Evolutionary conservation across 345 rosid species (phyloP), one percentile per base, ranked within the genome.

Genomic region (Trapa incisa): DNA sequence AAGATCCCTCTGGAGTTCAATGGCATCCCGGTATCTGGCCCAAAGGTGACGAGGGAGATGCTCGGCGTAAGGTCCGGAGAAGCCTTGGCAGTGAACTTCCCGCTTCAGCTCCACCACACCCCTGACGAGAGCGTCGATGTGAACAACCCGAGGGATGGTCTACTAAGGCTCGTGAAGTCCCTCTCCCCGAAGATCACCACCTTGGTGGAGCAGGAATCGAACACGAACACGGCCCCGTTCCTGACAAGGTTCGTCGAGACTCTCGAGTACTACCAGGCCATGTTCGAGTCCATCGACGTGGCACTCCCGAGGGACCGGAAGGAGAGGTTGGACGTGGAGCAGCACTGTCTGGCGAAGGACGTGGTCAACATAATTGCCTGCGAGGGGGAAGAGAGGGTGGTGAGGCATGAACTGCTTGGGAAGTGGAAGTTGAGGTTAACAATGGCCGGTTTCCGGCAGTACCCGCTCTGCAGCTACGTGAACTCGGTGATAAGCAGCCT

Each of bases 401-500:
- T 84, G 75, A 84, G 90, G 2, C 89, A 87, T 15, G 93, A 87
- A 58, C 84, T 83, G 61, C 72, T 85, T 0, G 86, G 94, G 33
- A 87, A 87, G 80, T 87, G 94, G 94, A 84, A 80, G 79, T 82
- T 84, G 58, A 76, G 94, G 84, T 72, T 87, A 37, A 80, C 79
- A 3, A 87, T 87, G 94, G 94, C 94, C 8, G 87, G 94, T 22
- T 87, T 85, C 65, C 67, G 42, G 68, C 90, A 78, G 50, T 80
- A 61, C 74, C 87, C 87, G 0, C 72, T 87, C 74, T 84, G 86
- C 65, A 48, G 79, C 2, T 82, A 85, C 13, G 81, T 87, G 9
- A 84, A 79, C 71, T 79, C 80, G 0, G 90, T 87, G 45, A 85
- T 87, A 29, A 67, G 76, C 74, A 72, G 73, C 76, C 72, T 85